phyloP scores from a whole-genome alignment of 371 early-diverging fungal genomes.

The Haplosporangium sp. region DNA sequence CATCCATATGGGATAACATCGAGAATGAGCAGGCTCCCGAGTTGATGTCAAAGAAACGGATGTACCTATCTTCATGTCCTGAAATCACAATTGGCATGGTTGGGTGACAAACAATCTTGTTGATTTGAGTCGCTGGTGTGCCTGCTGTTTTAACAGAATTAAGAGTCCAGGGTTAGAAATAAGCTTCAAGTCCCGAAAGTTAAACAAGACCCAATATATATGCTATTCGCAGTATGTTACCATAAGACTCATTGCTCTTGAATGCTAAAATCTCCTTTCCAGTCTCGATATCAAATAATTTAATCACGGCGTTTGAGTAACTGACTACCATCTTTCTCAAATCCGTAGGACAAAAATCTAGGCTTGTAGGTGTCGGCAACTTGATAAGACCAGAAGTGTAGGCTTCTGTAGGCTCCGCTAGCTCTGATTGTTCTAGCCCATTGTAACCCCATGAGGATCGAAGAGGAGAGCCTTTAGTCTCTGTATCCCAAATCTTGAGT shows the following conservation, averaged over 20 bases:
- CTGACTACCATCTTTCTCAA: slow-evolving; percentile 71
- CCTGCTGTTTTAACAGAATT: slow-evolving; percentile 60
- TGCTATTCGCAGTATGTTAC: slow-evolving; percentile 45
- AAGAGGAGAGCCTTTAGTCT: slow-evolving; percentile 59
- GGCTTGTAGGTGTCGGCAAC: slow-evolving; percentile 69
- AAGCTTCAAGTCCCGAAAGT: not conserved
- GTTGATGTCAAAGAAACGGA: slow-evolving; percentile 82
- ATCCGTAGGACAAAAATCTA: slow-evolving; percentile 76
- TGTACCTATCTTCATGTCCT: slow-evolving; percentile 83
- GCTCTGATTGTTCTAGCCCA: slow-evolving; percentile 49
- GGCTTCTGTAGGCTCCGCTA: slow-evolving; percentile 30
- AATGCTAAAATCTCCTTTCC: slow-evolving; percentile 71
- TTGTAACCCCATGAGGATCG: slow-evolving; percentile 67
- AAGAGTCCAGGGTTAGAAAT: not conserved
- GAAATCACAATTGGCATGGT: slow-evolving; percentile 78
- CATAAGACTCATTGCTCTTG: slow-evolving; percentile 70
- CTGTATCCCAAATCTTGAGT: slow-evolving; percentile 85
- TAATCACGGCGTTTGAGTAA: slow-evolving; percentile 74
- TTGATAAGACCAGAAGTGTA: slow-evolving; percentile 43
- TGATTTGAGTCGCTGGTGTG: slow-evolving; percentile 80
- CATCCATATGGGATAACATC: slow-evolving; percentile 42
- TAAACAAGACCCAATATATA: not conserved
- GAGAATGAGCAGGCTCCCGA: slow-evolving; percentile 36
- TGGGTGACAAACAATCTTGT: slow-evolving; percentile 79
- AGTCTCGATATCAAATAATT: slow-evolving; percentile 83